A percentile compares a stretch with the other conserved stretches of the same genome.
These are phyloP conservation scores for Colletotrichum zoysiae DNA, from an alignment of 2,329 filamentous ascomycete species.

Conservation along the genomic window DNA sequence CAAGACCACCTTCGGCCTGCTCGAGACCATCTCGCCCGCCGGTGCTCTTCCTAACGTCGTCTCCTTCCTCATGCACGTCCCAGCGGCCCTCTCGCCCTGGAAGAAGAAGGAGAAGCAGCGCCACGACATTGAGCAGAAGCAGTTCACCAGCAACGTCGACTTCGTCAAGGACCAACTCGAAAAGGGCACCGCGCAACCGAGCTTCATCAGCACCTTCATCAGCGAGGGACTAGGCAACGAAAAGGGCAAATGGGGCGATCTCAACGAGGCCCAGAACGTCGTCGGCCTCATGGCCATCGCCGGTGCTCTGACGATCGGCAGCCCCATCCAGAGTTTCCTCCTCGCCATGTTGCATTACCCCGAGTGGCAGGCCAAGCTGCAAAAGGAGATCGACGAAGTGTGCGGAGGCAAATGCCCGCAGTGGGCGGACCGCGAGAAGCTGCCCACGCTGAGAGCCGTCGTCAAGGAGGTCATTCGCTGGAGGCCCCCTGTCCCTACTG, in stretches of 20 bases:
- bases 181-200: slow-evolving; percentile 52
- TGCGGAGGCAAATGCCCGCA: slow-evolving; percentile 57
- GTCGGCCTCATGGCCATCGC: slow-evolving; percentile 61
- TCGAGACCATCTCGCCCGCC: slow-evolving; percentile 60
- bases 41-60: slow-evolving; percentile 59
- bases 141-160: slow-evolving; percentile 54
- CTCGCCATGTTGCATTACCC: slow-evolving; percentile 50
- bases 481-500: slow-evolving; percentile 66
- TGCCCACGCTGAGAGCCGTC: slow-evolving; percentile 55
- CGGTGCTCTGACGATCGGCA: slow-evolving; percentile 59
- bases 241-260: slow-evolving; percentile 48
- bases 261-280: slow-evolving; percentile 57
- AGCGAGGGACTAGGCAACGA: slow-evolving; percentile 48
- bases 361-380: slow-evolving; percentile 51
- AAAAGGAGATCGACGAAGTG: slow-evolving; percentile 56
- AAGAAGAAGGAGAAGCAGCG: slow-evolving; percentile 57
- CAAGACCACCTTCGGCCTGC: slow-evolving; percentile 59
- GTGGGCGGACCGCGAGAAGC: slow-evolving; percentile 53
- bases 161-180: slow-evolving; percentile 52
- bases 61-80: slow-evolving; percentile 55
- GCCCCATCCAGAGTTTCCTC: slow-evolving; percentile 54
- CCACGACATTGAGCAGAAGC: slow-evolving; percentile 54
- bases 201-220: slow-evolving; percentile 58
- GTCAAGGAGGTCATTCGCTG: slow-evolving; percentile 63
- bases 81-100: slow-evolving; percentile 57